A percentile compares a stretch with the other conserved stretches of the same genome.
Conservation (phyloP, 108 stramenopile species). For the Nannochloropsis gaditana region DNA sequence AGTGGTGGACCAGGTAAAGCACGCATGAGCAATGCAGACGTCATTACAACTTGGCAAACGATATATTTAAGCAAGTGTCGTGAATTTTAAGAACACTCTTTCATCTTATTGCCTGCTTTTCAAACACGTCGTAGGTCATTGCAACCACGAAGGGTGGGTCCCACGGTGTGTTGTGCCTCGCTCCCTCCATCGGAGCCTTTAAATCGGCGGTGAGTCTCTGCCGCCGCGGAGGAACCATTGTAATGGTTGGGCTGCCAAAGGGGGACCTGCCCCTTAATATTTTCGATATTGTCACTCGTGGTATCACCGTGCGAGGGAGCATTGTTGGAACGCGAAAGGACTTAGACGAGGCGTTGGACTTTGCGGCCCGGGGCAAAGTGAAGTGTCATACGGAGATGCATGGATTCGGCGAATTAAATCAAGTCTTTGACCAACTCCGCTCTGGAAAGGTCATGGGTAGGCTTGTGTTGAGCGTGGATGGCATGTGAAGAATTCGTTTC, state of each 20-base stretch:
- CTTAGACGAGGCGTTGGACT: slow-evolving; percentile 22
- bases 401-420: not conserved
- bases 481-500: too few relatives aligned
- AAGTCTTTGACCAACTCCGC: slow-evolving; percentile 18
- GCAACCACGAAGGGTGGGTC: not conserved
- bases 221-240: slow-evolving; percentile 2
- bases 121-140: not conserved
- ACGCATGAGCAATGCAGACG: not conserved
- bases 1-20: not conserved
- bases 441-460: not conserved
- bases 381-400: slow-evolving; percentile 14
- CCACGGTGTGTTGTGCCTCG: slow-evolving; percentile 20
- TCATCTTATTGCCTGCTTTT: not conserved
- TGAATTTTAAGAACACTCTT: not conserved
- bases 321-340: slow-evolving; percentile 26
- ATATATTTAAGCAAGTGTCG: not conserved
- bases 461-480: not conserved
- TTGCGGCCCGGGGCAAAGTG: slow-evolving; percentile 22
- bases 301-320: slow-evolving; percentile 24
- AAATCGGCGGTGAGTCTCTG: slow-evolving; percentile 1
- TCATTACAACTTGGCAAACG: too few relatives aligned
- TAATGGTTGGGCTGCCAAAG: slow-evolving; percentile 18
- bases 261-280: not conserved
- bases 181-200: slow-evolving; percentile 22
- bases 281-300: slow-evolving; percentile 23